phyloP scores from a whole-genome alignment of 2,329 filamentous ascomycete genomes.

The Leptodontidium sp. region DNA sequence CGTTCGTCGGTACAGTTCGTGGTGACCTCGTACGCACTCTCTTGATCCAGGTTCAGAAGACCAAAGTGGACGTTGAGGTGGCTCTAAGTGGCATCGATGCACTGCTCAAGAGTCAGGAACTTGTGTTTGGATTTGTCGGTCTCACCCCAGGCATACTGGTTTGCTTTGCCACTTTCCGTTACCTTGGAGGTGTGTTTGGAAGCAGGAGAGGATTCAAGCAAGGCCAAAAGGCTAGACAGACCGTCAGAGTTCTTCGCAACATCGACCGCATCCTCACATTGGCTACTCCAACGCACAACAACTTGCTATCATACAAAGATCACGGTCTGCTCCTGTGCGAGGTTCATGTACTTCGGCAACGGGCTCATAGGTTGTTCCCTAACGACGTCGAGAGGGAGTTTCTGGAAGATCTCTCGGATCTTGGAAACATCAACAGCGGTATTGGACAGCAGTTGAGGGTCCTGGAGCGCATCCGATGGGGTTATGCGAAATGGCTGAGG shows the following conservation, averaged over 20 bases:
- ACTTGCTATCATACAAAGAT: conserved; percentile 87
- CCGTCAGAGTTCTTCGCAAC: conserved; percentile 82
- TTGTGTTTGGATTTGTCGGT: conserved; percentile 97
- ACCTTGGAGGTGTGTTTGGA: conserved; percentile 74
- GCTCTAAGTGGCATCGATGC: conserved; percentile 96
- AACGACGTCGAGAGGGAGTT: conserved; percentile 83
- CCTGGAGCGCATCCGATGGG: conserved; percentile 87
- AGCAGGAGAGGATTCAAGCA: conserved; percentile 73
- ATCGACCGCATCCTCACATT: conserved; percentile 82
- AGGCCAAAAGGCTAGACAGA: conserved; percentile 71
- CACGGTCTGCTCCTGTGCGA: conserved; percentile 91
- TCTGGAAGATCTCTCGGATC: conserved; percentile 83
- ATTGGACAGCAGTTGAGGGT: conserved; percentile 81
- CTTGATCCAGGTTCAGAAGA: conserved; percentile 97
- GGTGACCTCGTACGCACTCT: conserved; percentile 91
- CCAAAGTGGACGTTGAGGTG: conserved; percentile 96
- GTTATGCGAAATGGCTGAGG: conserved; percentile 79
- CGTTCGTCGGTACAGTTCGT: conserved; percentile 81
- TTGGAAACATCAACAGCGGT: conserved; percentile 81
- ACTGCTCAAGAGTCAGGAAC: conserved; percentile 92
- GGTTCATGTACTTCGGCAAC: conserved; percentile 80
- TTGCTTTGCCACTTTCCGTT: conserved; percentile 76
- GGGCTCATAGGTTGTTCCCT: conserved; percentile 74
- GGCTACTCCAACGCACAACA: conserved; percentile 74
- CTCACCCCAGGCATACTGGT: conserved; percentile 93